phyloP scores from a whole-genome alignment of 2,329 filamentous ascomycete species.

The Fusarium redolens region DNA sequence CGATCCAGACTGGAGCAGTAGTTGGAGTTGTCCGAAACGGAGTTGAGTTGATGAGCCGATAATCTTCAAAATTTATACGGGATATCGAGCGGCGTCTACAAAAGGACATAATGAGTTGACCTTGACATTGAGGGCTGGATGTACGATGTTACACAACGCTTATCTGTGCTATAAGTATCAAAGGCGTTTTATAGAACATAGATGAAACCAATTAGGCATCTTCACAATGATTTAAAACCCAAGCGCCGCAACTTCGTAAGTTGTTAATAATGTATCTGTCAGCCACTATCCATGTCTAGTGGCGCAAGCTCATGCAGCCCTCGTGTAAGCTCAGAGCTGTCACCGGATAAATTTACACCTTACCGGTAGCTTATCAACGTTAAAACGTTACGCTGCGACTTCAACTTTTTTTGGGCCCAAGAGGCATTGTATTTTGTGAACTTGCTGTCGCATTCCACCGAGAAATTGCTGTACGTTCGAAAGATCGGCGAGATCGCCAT shows the following conservation, averaged over 20 bases:
- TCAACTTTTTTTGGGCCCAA: constrained; percentile 8
- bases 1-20: constrained; percentile 90
- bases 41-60: constrained; percentile 73
- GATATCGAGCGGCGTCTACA: background rate
- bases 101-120: background rate
- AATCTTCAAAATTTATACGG: background rate
- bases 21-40: constrained; percentile 90
- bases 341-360: constrained; percentile 18
- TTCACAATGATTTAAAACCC: background rate
- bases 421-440: constrained; percentile 32
- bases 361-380: background rate
- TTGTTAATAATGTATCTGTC: constrained; percentile 20
- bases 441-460: constrained; percentile 9
- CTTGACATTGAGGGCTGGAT: background rate
- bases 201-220: constrained; percentile 3
- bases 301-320: constrained; percentile 34
- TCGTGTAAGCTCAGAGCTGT: constrained; percentile 18
- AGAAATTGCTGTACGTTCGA: background rate
- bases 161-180: background rate
- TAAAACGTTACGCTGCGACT: background rate
- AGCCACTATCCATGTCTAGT: constrained; percentile 26
- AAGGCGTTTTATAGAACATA: constrained; percentile 10
- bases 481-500: background rate
- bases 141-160: background rate
- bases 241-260: background rate